Conservation (phyloP, 2,329 filamentous ascomycete genomes). For the Cadophora luteo-olivacea region DNA sequence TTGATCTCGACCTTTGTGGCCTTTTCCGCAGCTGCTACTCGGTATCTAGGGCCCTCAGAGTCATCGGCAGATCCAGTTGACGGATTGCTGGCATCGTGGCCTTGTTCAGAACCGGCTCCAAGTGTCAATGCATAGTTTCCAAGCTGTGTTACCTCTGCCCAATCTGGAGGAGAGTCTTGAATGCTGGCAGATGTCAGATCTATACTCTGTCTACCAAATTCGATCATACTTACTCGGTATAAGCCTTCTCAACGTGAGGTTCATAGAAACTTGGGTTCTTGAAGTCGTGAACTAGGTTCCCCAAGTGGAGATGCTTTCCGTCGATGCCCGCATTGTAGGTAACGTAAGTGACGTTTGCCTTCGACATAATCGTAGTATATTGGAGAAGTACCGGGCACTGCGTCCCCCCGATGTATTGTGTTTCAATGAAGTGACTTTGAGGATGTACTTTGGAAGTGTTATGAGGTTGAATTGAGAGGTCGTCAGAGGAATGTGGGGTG, state of each 20-base stretch:
- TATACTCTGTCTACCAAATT: neutral
- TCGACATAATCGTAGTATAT: slow-evolving; percentile 14
- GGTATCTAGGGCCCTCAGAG: slow-evolving; percentile 28
- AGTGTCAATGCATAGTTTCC: slow-evolving; percentile 37
- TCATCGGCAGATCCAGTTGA: slow-evolving; percentile 22
- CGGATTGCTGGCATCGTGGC: slow-evolving; percentile 23
- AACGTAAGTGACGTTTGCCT: slow-evolving; percentile 30
- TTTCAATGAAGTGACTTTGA: neutral
- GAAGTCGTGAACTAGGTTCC: slow-evolving; percentile 37
- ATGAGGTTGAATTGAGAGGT: neutral
- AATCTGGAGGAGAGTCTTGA: slow-evolving; percentile 31
- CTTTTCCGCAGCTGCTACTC: slow-evolving; percentile 36
- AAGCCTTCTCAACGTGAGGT: slow-evolving; percentile 35
- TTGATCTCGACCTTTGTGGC: slow-evolving; percentile 34
- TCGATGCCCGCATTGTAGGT: slow-evolving; percentile 35
- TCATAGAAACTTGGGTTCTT: slow-evolving; percentile 32
- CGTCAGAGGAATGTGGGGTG: neutral
- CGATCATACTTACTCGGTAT: slow-evolving; percentile 31
- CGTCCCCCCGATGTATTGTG: neutral
- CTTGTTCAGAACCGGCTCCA: slow-evolving; percentile 28
- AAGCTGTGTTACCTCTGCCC: slow-evolving; percentile 29
- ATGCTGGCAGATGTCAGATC: slow-evolving; percentile 1
- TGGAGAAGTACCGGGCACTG: neutral
- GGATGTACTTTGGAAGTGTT: neutral
- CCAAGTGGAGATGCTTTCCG: slow-evolving; percentile 35